These are phyloP conservation scores for Ceratobasidium sp. DNA, from an alignment of 1,284 basidiomycete genomes.

Conservation along the genomic window DNA sequence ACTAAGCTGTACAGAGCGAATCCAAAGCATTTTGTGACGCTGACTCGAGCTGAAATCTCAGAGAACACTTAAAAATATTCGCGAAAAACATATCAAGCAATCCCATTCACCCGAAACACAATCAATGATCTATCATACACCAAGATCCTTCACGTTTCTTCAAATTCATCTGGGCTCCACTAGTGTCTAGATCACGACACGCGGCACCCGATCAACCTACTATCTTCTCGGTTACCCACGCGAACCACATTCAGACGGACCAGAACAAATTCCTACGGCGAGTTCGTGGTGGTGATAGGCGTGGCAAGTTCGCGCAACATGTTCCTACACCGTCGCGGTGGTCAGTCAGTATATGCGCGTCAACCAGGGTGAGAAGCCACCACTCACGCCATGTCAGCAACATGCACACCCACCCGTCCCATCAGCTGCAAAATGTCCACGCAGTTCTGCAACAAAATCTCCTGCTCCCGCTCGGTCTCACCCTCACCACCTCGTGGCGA, in stretches of 20 bases:
- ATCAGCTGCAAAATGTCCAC: slow-evolving; percentile 36
- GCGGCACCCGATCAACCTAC: neutral
- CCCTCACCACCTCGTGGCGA: neutral
- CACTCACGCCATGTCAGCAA: slow-evolving; percentile 42
- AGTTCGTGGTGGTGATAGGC: slow-evolving; percentile 35
- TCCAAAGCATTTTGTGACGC: neutral
- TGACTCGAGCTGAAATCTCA: slow-evolving; percentile 3
- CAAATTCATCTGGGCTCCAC: slow-evolving; percentile 12
- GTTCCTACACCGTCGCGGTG: neutral
- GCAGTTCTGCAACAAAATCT: slow-evolving; percentile 18
- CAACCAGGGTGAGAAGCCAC: neutral
- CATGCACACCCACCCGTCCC: slow-evolving; percentile 40
- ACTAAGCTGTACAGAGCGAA: neutral
- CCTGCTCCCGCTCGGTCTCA: slow-evolving; percentile 10
- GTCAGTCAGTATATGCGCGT: slow-evolving; percentile 7
- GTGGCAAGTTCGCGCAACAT: slow-evolving; percentile 38
- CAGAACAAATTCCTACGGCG: slow-evolving; percentile 14
- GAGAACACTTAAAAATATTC: neutral
- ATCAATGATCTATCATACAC: slow-evolving; percentile 25
- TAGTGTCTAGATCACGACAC: slow-evolving; percentile 8
- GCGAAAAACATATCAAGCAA: slow-evolving; percentile 18
- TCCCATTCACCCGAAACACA: slow-evolving; percentile 29
- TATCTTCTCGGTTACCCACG: neutral
- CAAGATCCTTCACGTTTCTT: slow-evolving; percentile 21
- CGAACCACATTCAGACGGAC: neutral